Evolutionary conservation across 371 early-diverging fungal species (phyloP).

Genomic region (Mycotypha africana): DNA sequence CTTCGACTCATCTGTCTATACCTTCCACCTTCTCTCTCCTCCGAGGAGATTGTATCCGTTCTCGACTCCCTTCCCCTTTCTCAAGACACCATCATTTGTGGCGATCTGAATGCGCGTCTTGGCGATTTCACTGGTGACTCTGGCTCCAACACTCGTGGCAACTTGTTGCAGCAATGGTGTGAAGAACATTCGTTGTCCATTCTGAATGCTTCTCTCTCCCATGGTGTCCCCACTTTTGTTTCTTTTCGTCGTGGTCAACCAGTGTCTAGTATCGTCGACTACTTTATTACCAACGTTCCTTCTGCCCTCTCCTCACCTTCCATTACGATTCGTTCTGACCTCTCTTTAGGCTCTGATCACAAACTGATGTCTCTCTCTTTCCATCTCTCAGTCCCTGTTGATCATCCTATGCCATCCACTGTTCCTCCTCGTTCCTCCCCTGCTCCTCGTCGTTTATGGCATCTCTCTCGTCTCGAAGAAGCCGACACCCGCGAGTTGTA

Average conservation of each 20-base stretch:
- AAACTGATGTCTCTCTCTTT: neutral
- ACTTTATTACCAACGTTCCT: conserved; percentile 2
- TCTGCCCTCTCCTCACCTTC: neutral
- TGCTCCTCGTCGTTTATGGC: too few relatives aligned
- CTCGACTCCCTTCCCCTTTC: conserved; percentile 4
- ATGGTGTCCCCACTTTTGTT: conserved; percentile 2
- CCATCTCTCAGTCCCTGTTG: neutral
- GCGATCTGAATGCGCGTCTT: conserved; percentile 8
- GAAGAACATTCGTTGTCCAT: neutral
- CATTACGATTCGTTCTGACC: neutral
- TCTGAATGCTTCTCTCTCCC: conserved; percentile 1
- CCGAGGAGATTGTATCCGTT: neutral
- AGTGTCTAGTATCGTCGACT: conserved; percentile 6
- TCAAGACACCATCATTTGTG: conserved; percentile 2
- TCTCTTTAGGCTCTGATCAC: neutral
- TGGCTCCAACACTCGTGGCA: neutral
- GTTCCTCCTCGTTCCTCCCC: too few relatives aligned
- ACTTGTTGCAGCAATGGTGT: neutral
- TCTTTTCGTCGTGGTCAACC: neutral
- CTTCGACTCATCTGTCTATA: conserved; percentile 5
- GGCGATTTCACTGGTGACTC: conserved; percentile 3
- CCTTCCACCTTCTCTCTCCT: conserved; percentile 8
- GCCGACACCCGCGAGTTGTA: too few relatives aligned
- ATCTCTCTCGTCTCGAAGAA: too few relatives aligned
- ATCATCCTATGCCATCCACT: too few relatives aligned